These are phyloP conservation scores for Aspergillus carlsbadensis DNA, from an alignment of 495 filamentous ascomycete genomes.

Conservation along the genomic window DNA sequence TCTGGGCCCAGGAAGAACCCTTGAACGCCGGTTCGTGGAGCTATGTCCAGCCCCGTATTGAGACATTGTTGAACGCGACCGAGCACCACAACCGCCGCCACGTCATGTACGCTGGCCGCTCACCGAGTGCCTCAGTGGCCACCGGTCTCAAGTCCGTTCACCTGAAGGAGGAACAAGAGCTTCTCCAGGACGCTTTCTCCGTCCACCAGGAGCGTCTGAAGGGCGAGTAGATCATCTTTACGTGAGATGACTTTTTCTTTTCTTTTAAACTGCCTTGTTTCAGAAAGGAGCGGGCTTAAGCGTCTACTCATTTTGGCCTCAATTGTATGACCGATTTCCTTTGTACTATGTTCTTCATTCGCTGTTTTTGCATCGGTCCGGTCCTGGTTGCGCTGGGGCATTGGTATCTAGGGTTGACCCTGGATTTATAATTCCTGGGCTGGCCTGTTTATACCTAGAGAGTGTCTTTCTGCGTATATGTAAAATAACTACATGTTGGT, in stretches of 20 bases:
- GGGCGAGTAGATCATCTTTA: constrained; percentile 44
- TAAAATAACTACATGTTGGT: constrained; percentile 27
- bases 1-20: constrained; percentile 96
- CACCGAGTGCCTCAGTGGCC: constrained; percentile 86
- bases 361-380: constrained; percentile 23
- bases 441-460: constrained; percentile 26
- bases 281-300: constrained; percentile 27
- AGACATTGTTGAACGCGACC: constrained; percentile 90
- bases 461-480: constrained; percentile 20
- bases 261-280: constrained; percentile 32
- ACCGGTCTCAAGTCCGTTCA: constrained; percentile 88
- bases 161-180: constrained; percentile 88
- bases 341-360: constrained; percentile 21
- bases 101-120: constrained; percentile 93
- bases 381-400: constrained; percentile 30
- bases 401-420: constrained; percentile 17
- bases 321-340: constrained; percentile 34
- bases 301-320: constrained; percentile 27
- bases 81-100: constrained; percentile 89
- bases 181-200: constrained; percentile 73
- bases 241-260: constrained; percentile 18
- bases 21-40: constrained; percentile 95
- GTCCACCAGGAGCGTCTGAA: constrained; percentile 60
- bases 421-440: constrained; percentile 16
- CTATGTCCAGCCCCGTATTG: constrained; percentile 92